Evolutionary conservation across 768 basidiomycete genomes (phyloP).

Genomic region (Exidia glandulosa): DNA sequence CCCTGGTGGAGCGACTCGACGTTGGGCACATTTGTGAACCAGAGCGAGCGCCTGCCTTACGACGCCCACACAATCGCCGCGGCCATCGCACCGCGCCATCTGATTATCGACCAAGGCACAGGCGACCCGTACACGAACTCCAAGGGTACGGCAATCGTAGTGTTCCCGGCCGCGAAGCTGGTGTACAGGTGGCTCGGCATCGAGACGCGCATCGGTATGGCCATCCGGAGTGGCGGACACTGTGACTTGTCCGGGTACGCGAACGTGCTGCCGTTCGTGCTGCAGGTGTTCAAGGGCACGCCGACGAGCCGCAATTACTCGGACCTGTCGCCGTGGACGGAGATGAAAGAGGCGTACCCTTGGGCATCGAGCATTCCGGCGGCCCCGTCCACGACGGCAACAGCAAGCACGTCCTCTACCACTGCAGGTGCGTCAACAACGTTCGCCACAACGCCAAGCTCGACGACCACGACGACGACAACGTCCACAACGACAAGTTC

Average conservation of each 20-base stretch:
- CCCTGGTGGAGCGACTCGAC: neutral
- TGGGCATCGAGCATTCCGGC: neutral
- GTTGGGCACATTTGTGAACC: neutral
- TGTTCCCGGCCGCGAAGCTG: neutral
- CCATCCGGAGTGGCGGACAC: neutral
- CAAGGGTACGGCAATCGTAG: neutral
- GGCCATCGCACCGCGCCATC: neutral
- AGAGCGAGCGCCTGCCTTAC: neutral
- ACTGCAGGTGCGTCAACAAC: neutral
- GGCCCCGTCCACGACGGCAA: neutral
- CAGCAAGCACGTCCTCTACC: too few species aligned
- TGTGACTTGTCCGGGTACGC: neutral
- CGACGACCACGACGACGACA: neutral
- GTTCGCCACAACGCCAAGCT: neutral
- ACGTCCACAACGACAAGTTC: neutral
- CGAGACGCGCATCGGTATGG: neutral
- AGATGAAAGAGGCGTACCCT: neutral
- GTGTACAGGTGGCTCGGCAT: neutral
- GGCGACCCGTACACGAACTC: neutral
- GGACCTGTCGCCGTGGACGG: neutral
- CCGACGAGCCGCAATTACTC: neutral
- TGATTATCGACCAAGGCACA: neutral
- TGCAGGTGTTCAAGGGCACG: neutral
- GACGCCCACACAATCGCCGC: neutral
- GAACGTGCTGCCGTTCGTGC: neutral